phyloP scores from a whole-genome alignment of 2,329 filamentous ascomycete species.

The Cercospora beticola region DNA sequence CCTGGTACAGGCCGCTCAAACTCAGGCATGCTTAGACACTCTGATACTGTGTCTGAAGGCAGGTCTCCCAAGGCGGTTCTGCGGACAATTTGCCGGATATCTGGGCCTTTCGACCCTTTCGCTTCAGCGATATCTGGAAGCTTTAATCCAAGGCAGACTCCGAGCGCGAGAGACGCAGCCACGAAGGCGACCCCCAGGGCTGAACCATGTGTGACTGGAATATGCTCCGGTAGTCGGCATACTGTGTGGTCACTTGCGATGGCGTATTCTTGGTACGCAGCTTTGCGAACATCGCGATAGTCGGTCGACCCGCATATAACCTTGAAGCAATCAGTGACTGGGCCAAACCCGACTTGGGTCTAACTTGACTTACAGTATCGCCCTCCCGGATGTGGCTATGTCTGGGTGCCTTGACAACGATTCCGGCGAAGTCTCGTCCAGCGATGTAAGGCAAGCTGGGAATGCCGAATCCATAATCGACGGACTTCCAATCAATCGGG shows the following conservation, averaged over 20 bases:
- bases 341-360: background rate
- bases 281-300: slow-evolving; percentile 45
- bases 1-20: slow-evolving; percentile 13
- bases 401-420: slow-evolving; percentile 42
- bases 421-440: slow-evolving; percentile 31
- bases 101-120: slow-evolving; percentile 13
- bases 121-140: slow-evolving; percentile 15
- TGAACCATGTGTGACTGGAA: slow-evolving; percentile 40
- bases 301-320: slow-evolving; percentile 43
- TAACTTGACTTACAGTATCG: slow-evolving; percentile 11
- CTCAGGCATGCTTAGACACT: slow-evolving; percentile 36
- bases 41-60: slow-evolving; percentile 26
- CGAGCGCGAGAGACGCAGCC: slow-evolving; percentile 46
- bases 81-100: slow-evolving; percentile 30
- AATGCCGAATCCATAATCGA: slow-evolving; percentile 47
- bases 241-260: slow-evolving; percentile 46
- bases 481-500: slow-evolving; percentile 45
- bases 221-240: slow-evolving; percentile 39
- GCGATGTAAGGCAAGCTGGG: slow-evolving; percentile 40
- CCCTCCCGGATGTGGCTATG: slow-evolving; percentile 25
- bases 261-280: slow-evolving; percentile 47
- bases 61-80: slow-evolving; percentile 41
- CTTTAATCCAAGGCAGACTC: slow-evolving; percentile 44
- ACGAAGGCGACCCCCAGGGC: slow-evolving; percentile 45
- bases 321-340: background rate